Conservation (phyloP, 2,329 filamentous ascomycete species). For the Diaporthe sp. region DNA sequence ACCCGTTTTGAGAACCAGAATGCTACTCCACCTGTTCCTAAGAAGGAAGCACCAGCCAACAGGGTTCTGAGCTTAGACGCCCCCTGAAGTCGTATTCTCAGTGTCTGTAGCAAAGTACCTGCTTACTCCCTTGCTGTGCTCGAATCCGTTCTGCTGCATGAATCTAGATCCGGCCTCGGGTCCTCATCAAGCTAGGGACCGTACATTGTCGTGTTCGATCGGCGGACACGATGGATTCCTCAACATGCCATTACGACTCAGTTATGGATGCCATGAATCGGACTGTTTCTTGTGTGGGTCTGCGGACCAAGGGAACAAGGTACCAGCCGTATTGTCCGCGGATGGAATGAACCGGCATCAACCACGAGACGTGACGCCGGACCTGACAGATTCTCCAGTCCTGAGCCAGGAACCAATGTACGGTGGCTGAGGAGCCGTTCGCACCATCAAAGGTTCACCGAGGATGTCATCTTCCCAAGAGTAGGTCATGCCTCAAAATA, state of each 20-base stretch:
- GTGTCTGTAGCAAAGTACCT: neutral
- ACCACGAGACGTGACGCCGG: neutral
- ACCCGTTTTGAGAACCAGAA: neutral
- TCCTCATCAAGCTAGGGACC: neutral
- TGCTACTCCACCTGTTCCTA: slow-evolving; percentile 4
- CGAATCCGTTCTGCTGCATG: neutral
- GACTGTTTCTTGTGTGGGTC: neutral
- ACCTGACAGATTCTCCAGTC: neutral
- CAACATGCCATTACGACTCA: slow-evolving; percentile 10
- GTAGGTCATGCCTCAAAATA: neutral
- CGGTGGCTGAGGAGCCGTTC: neutral
- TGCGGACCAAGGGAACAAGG: neutral
- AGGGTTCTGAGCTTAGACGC: neutral
- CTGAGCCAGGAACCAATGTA: neutral
- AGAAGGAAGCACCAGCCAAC: neutral
- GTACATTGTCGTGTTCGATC: neutral
- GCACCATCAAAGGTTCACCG: too few species aligned
- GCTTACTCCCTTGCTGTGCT: neutral
- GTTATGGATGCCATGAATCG: neutral
- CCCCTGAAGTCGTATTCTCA: neutral
- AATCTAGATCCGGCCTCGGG: slow-evolving; percentile 2
- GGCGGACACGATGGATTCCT: slow-evolving; percentile 1
- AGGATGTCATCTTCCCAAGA: neutral
- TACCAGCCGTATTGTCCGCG: neutral
- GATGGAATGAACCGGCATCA: neutral